A percentile compares a stretch with the other conserved stretches of the same genome.
These are phyloP conservation scores for Russula ochroleuca DNA, from an alignment of 768 basidiomycete species.

Conservation along the genomic window DNA sequence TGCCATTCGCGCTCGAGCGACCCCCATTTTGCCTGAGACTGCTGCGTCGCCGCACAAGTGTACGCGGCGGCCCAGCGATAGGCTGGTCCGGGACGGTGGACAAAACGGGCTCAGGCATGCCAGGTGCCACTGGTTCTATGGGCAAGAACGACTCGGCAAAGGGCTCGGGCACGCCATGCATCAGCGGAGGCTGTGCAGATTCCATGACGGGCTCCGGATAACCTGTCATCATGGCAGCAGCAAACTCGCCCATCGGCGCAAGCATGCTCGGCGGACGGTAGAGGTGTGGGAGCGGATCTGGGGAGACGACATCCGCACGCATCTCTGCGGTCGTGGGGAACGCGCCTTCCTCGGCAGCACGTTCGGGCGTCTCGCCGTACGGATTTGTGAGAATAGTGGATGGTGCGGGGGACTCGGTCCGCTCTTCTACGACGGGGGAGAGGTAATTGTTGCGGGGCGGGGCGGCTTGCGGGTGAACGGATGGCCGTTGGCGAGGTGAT, in stretches of 20 bases:
- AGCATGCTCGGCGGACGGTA: slow-evolving; percentile 37
- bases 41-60: slow-evolving; percentile 50
- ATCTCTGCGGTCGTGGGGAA: neutral
- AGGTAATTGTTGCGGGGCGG: slow-evolving; percentile 11
- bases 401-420: slow-evolving; percentile 1
- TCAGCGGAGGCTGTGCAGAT: neutral
- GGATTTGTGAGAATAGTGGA: slow-evolving; percentile 17
- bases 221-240: slow-evolving; percentile 18
- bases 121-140: neutral
- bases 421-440: slow-evolving; percentile 26
- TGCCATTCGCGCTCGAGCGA: slow-evolving; percentile 46
- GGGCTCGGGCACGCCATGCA: slow-evolving; percentile 3
- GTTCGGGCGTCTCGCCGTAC: slow-evolving; percentile 28
- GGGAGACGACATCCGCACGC: slow-evolving; percentile 36
- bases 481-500: slow-evolving; percentile 17
- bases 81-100: slow-evolving; percentile 25
- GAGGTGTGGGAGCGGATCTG: slow-evolving; percentile 45
- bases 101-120: slow-evolving; percentile 6
- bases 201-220: slow-evolving; percentile 4
- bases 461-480: neutral
- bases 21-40: slow-evolving; percentile 50
- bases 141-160: slow-evolving; percentile 5
- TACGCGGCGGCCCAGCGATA: slow-evolving; percentile 27
- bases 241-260: slow-evolving; percentile 25
- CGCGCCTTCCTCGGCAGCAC: slow-evolving; percentile 28